Evolutionary conservation across 2,329 filamentous ascomycete species (phyloP), one percentile per base, ranked within the genome.

Genomic region (Dothideomycetidae sp.): DNA sequence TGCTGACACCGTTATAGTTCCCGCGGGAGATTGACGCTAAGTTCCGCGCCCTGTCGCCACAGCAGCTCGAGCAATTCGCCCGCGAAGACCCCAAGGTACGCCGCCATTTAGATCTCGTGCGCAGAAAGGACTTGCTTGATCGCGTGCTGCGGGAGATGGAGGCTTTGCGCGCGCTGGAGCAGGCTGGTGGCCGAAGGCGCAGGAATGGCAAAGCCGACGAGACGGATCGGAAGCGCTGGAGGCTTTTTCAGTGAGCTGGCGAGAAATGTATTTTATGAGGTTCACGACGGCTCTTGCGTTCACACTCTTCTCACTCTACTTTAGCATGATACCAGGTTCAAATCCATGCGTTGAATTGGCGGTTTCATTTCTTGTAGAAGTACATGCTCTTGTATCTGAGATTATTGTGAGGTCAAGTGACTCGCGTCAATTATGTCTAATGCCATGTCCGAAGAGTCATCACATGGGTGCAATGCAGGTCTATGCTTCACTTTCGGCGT

Each of bases 91-190:
- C 84, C 12, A 90, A 88, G 59, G 79, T 98, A 44, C 72, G 78
- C 44, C 71, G 78, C 33, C 92, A 98, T 56, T 67, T 98, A 30
- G 92, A 98, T 50, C 77, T 96, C 15, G 93, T 96, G 47, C 73
- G 78, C 44, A 71, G 86, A 46, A 98, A 98, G 61, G 86, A 94
- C 52, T 67, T 94, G 42, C 70, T 98, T 3, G 88, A 98, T 62
- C 66, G 94, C 39, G 90, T 93, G 4, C 67, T 98, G 18, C 80
- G 84, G 55, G 96, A 98, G 68, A 96, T 98, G 73, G 86, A 96
- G 56, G 80, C 82, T 41, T 61, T 98, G 50, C 70, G 82, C 42
- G 79, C 86, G 51, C 65, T 98, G 5, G 86, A 96, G 53, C 50
- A 34, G 49, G 52, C 37, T 53, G 63, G 29, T 55, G 59, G 26